Evolutionary conservation across 306 rosid species (phyloP).

Genomic region (Calophaca sinica): DNA sequence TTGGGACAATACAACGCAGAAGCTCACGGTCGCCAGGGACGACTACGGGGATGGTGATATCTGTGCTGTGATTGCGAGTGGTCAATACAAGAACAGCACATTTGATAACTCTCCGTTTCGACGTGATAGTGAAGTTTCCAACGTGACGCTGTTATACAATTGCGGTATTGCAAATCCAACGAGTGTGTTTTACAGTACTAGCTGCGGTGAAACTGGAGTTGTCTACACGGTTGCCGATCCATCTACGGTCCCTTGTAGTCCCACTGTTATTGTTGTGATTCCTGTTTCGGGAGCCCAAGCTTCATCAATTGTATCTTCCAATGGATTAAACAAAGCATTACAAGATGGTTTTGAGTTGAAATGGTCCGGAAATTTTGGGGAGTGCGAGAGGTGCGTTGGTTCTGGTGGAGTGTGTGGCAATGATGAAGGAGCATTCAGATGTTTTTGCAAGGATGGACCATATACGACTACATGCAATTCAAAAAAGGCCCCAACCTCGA

Average conservation of each 20-base stretch:
- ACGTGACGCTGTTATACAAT: neutral
- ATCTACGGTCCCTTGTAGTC: neutral
- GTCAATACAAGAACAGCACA: neutral
- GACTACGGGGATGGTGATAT: neutral
- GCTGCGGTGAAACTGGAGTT: neutral
- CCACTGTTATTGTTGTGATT: neutral
- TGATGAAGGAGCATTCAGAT: constrained; percentile 19
- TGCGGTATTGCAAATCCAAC: neutral
- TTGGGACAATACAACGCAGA: neutral
- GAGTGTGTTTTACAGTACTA: neutral
- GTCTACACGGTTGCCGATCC: neutral
- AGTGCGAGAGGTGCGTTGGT: constrained; percentile 10
- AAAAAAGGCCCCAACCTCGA: neutral
- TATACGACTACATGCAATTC: constrained; percentile 1
- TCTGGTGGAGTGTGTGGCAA: constrained; percentile 44
- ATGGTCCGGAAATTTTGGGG: neutral
- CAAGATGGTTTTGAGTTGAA: constrained; percentile 6
- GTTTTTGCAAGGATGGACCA: constrained; percentile 49
- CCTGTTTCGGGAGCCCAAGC: neutral
- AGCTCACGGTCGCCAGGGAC: constrained; percentile 1
- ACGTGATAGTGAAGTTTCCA: neutral
- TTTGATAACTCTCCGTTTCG: neutral
- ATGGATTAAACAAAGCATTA: neutral
- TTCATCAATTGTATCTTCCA: fast-evolving
- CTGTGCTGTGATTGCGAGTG: neutral